Percentiles rank a stretch among this genome's conserved stretches.
Evolutionary conservation across 257 asterid genomes (phyloP).

Genomic region (Solanum clarkiae): DNA sequence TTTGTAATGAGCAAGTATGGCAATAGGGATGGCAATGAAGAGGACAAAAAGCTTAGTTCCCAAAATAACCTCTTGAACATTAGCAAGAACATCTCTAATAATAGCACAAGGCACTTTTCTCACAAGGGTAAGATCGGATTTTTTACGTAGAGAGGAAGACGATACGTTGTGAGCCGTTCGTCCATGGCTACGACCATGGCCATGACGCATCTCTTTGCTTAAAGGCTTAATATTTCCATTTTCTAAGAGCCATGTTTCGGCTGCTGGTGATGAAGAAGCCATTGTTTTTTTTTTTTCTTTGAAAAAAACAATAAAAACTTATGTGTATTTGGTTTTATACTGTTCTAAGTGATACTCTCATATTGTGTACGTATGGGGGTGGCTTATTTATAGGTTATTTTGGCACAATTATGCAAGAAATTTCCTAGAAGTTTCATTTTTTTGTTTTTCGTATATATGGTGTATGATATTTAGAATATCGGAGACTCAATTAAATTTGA

Average conservation of each 20-base stretch:
- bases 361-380: neutral
- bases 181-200: conserved; percentile 12
- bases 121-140: conserved; percentile 50
- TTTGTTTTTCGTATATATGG: neutral
- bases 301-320: neutral
- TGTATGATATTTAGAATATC: neutral
- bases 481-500: neutral
- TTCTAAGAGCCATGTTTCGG: conserved; percentile 42
- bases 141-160: conserved; percentile 65
- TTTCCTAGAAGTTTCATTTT: neutral
- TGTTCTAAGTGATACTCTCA: neutral
- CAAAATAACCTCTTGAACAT: conserved; percentile 63
- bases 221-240: conserved; percentile 37
- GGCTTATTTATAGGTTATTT: neutral
- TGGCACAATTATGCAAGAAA: neutral
- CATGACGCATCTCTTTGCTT: conserved; percentile 42
- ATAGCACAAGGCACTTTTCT: conserved; percentile 28
- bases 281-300: neutral
- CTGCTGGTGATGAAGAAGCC: conserved; percentile 8
- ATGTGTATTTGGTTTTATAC: neutral
- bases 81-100: conserved; percentile 25
- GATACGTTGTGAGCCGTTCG: conserved; percentile 70
- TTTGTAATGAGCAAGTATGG: conserved; percentile 36
- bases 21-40: conserved; percentile 70
- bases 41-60: conserved; percentile 71